These are phyloP conservation scores for Xylariaceae sp. DNA, from an alignment of 2,329 filamentous ascomycete species.

Conservation along the genomic window DNA sequence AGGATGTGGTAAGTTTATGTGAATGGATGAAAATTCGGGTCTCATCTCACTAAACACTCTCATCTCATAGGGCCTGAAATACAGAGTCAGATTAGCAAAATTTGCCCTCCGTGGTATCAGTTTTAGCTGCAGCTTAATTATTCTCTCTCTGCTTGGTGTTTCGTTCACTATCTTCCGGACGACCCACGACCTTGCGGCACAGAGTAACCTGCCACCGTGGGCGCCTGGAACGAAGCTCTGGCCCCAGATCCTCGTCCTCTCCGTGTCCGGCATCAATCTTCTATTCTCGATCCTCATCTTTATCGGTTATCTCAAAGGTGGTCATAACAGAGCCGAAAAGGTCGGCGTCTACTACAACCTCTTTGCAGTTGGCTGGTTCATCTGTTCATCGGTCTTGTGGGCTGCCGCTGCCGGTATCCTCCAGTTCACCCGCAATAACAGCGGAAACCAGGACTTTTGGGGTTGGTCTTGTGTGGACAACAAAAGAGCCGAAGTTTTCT, in stretches of 20 bases:
- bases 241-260: conserved; percentile 82
- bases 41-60: conserved; percentile 32
- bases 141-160: conserved; percentile 82
- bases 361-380: conserved; percentile 90
- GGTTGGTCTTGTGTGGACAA: conserved; percentile 97
- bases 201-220: conserved; percentile 83
- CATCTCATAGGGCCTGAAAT: conserved; percentile 73
- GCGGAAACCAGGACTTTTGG: conserved; percentile 85
- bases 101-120: conserved; percentile 91
- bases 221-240: conserved; percentile 71
- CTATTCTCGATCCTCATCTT: conserved; percentile 74
- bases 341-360: conserved; percentile 92
- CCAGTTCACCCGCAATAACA: conserved; percentile 68
- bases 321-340: conserved; percentile 85
- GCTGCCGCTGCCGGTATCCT: conserved; percentile 76
- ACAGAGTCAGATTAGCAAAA: conserved; percentile 86
- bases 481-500: conserved; percentile 68
- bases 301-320: conserved; percentile 79
- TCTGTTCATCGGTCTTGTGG: conserved; percentile 91
- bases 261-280: conserved; percentile 75
- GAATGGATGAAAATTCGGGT: neutral
- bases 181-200: conserved; percentile 65
- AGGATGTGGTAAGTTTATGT: conserved; percentile 67
- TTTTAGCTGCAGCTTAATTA: conserved; percentile 94
- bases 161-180: conserved; percentile 90